phyloP scores from a whole-genome alignment of 108 stramenopile species.

The Cylindrotheca fusiformis region DNA sequence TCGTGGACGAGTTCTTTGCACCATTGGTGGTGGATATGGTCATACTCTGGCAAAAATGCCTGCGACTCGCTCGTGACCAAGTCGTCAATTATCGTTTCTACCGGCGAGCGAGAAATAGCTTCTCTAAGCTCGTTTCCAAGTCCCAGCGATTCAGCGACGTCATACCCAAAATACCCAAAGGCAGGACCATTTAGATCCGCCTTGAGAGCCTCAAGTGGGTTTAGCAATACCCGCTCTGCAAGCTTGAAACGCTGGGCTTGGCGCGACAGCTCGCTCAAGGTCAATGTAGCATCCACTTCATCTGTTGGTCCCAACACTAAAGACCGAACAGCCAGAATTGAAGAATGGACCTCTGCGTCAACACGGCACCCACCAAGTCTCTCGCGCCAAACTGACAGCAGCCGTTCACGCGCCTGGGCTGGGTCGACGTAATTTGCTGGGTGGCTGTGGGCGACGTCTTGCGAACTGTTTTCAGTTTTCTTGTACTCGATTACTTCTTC shows the following conservation, averaged over 20 bases:
- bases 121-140: constrained; percentile 32
- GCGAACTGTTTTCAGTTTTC: constrained; percentile 56
- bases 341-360: constrained; percentile 85
- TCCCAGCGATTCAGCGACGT: constrained; percentile 31
- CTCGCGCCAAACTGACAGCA: constrained; percentile 77
- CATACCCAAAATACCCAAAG: constrained; percentile 65
- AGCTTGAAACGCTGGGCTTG: constrained; percentile 81
- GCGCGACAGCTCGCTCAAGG: constrained; percentile 88
- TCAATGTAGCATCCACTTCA: constrained; percentile 91
- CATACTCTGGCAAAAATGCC: constrained; percentile 47
- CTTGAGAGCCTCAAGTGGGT: constrained; percentile 63
- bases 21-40: constrained; percentile 52
- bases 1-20: constrained; percentile 49
- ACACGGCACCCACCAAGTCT: constrained; percentile 82
- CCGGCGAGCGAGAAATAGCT: constrained; percentile 8
- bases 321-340: constrained; percentile 88
- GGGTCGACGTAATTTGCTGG: constrained; percentile 50
- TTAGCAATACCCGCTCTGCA: constrained; percentile 81
- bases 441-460: constrained; percentile 38
- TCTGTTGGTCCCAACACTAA: constrained; percentile 86
- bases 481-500: constrained; percentile 93
- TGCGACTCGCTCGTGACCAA: constrained; percentile 15
- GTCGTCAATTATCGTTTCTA: constrained; percentile 22
- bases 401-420: constrained; percentile 52
- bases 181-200: constrained; percentile 61